phyloP scores from a whole-genome alignment of 495 filamentous ascomycete genomes.

The Cairneyella variabilis region DNA sequence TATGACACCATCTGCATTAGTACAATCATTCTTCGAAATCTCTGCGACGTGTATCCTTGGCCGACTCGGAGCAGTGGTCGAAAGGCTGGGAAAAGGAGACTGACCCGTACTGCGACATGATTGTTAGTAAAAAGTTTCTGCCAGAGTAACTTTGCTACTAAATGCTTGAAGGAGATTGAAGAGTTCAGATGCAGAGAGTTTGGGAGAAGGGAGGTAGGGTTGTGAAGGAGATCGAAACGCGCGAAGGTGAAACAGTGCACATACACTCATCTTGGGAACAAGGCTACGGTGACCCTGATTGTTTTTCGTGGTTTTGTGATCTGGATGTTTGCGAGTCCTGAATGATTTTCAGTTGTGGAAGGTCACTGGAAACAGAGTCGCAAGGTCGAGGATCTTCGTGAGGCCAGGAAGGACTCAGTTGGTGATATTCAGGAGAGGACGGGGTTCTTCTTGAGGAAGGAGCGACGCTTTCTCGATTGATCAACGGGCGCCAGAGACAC shows the following conservation, averaged over 20 bases:
- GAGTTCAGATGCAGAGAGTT: slow-evolving; percentile 5
- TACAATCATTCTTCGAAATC: background rate
- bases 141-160: slow-evolving; percentile 27
- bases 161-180: slow-evolving; percentile 12
- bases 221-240: slow-evolving; percentile 1
- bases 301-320: slow-evolving; percentile 3
- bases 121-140: slow-evolving; percentile 23
- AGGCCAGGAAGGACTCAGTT: background rate
- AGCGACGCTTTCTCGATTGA: slow-evolving; percentile 5
- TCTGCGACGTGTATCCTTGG: background rate
- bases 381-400: background rate
- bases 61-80: background rate
- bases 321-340: background rate
- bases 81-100: slow-evolving; percentile 8
- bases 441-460: background rate
- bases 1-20: slow-evolving; percentile 6
- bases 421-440: background rate
- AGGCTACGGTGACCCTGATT: slow-evolving; percentile 6
- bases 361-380: background rate
- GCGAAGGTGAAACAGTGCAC: slow-evolving; percentile 24
- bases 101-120: slow-evolving; percentile 27
- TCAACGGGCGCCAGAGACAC: slow-evolving; percentile 12
- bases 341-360: background rate
- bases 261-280: slow-evolving; percentile 33
- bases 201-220: background rate